These are phyloP conservation scores for Globisporangium recalcitrans DNA, from an alignment of 352 stramenopile genomes.

Conservation along the genomic window DNA sequence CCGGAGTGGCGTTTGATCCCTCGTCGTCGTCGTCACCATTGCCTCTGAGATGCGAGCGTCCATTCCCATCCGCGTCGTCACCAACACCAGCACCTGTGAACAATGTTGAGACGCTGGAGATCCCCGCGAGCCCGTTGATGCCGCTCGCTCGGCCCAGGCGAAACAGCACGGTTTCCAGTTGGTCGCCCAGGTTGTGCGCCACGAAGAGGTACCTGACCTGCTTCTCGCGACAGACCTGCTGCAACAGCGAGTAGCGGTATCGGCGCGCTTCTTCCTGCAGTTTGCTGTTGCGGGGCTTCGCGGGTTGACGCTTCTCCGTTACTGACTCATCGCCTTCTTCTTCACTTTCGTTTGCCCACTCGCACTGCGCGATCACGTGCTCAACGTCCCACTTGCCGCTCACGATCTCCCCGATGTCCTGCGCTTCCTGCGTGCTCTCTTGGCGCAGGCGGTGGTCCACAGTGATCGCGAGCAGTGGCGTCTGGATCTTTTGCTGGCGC, in stretches of 20 bases:
- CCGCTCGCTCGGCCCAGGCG: constrained; percentile 67
- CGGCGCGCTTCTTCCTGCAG: constrained; percentile 66
- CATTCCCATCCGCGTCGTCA: neutral
- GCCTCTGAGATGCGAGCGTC: neutral
- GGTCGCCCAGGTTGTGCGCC: constrained; percentile 73
- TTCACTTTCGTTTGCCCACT: constrained; percentile 32
- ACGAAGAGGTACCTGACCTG: constrained; percentile 69
- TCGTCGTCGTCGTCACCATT: neutral
- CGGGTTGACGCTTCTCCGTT: neutral
- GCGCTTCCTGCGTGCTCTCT: constrained; percentile 62
- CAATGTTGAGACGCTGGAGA: constrained; percentile 33
- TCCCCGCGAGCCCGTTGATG: constrained; percentile 71
- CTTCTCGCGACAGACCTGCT: constrained; percentile 41
- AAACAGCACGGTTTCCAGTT: constrained; percentile 79
- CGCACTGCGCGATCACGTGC: constrained; percentile 47
- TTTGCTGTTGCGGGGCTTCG: constrained; percentile 57
- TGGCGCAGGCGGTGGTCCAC: constrained; percentile 68
- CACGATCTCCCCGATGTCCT: constrained; percentile 43
- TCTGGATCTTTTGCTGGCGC: constrained; percentile 34
- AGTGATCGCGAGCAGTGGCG: constrained; percentile 70
- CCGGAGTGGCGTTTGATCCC: neutral
- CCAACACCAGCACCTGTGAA: constrained; percentile 1
- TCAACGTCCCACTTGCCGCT: constrained; percentile 32
- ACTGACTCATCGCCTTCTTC: neutral
- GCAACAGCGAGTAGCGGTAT: constrained; percentile 65